Evolutionary conservation across 148 eudicot genomes (phyloP).

Genomic region (Rhododendron molle): DNA sequence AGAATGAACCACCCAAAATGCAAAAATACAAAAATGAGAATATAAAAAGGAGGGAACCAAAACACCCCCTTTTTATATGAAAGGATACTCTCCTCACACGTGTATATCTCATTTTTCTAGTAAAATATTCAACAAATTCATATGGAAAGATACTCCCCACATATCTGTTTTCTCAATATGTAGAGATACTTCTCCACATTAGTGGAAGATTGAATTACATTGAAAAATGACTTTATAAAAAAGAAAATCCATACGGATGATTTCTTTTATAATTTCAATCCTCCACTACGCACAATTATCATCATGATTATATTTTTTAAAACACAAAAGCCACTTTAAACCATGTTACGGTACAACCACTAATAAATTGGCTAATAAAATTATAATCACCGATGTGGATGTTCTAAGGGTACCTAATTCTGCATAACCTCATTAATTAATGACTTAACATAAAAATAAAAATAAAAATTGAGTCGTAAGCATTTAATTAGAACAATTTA

Average conservation of each 20-base stretch:
- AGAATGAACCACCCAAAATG: too few species aligned
- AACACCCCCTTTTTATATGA: not conserved
- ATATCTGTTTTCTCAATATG: too few species aligned
- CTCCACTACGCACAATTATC: not conserved
- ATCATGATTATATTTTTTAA: not conserved
- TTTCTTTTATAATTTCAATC: too few species aligned
- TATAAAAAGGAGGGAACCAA: too few species aligned
- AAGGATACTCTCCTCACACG: not conserved
- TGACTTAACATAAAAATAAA: not conserved
- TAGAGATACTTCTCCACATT: too few species aligned
- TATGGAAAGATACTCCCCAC: not conserved
- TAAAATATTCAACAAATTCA: not conserved
- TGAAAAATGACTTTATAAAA: too few species aligned
- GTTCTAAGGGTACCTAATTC: too few species aligned
- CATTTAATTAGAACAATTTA: too few species aligned
- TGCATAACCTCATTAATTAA: not conserved
- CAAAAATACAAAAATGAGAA: too few species aligned
- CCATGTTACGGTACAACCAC: not conserved
- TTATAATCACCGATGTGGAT: too few species aligned
- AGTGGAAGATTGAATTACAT: too few species aligned
- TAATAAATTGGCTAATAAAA: not conserved
- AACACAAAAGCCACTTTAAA: not conserved
- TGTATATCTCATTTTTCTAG: not conserved
- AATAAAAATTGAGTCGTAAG: not conserved
- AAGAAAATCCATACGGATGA: too few species aligned